Conservation (phyloP, 2,329 filamentous ascomycete genomes). For the Aspergillus pseudoviridinutans region DNA sequence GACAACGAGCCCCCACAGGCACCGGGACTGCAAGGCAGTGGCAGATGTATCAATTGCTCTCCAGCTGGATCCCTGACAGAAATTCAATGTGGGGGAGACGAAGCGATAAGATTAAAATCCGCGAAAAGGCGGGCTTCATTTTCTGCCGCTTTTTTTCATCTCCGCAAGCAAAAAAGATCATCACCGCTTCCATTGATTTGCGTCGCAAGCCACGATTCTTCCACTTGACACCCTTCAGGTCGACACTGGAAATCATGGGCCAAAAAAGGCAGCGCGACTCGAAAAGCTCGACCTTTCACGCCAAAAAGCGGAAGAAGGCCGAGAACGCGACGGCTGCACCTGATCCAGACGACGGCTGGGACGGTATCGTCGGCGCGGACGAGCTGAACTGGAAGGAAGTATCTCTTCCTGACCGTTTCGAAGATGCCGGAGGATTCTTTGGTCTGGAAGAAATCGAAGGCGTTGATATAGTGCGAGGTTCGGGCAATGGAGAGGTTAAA, state of each 20-base stretch:
- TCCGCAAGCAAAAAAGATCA: slow-evolving; percentile 9
- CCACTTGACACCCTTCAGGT: background rate
- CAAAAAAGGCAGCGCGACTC: slow-evolving; percentile 34
- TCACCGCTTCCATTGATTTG: background rate
- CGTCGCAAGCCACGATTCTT: background rate
- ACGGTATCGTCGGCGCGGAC: slow-evolving; percentile 41
- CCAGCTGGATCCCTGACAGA: background rate
- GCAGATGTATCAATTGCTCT: background rate
- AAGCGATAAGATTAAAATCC: slow-evolving; percentile 35
- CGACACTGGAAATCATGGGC: slow-evolving; percentile 23
- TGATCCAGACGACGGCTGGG: slow-evolving; percentile 18
- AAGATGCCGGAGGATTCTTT: slow-evolving; percentile 91
- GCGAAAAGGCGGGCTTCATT: slow-evolving; percentile 22
- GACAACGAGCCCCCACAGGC: background rate
- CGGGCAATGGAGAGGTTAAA: slow-evolving; percentile 49
- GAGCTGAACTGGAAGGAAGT: slow-evolving; percentile 62
- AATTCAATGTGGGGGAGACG: slow-evolving; percentile 1
- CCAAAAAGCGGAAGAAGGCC: slow-evolving; percentile 36
- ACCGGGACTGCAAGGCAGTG: background rate
- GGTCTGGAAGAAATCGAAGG: slow-evolving; percentile 88
- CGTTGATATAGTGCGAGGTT: slow-evolving; percentile 71
- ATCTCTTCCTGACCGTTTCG: slow-evolving; percentile 66
- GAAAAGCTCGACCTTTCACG: slow-evolving; percentile 23
- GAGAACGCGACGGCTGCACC: slow-evolving; percentile 12
- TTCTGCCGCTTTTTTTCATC: slow-evolving; percentile 38